Conservation (phyloP, 192 early-diverging fungal genomes). For the Haplosporangium gracile region DNA sequence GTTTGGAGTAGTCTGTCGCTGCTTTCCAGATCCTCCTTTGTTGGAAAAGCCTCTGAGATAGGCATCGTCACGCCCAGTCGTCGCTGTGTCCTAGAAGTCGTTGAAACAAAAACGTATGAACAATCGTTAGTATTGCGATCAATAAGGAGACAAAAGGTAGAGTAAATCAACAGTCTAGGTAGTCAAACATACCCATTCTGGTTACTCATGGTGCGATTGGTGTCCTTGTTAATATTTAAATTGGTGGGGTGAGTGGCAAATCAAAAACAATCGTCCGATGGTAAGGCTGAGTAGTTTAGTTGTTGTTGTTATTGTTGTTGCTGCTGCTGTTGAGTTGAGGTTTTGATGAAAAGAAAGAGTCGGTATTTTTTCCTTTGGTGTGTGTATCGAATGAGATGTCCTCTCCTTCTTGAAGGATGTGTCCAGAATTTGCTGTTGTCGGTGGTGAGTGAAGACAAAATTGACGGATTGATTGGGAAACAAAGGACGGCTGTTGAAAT, state of each 20-base stretch:
- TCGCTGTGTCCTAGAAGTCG: background rate
- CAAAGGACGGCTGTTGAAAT: background rate
- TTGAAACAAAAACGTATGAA: background rate
- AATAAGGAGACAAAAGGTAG: background rate
- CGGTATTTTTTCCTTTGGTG: background rate
- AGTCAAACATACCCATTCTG: background rate
- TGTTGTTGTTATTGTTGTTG: background rate
- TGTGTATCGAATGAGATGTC: background rate
- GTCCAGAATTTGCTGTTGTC: background rate
- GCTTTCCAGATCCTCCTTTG: constrained; percentile 73
- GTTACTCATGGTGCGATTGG: background rate
- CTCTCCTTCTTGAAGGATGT: background rate
- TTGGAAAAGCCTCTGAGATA: constrained; percentile 74
- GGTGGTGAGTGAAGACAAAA: background rate
- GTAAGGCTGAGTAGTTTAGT: background rate
- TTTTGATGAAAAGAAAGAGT: background rate
- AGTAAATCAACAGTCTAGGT: background rate
- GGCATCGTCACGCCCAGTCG: constrained; percentile 87
- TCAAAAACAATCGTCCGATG: background rate
- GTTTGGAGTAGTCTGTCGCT: constrained; percentile 79
- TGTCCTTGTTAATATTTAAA: background rate
- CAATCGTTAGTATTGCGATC: background rate
- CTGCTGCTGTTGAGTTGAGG: background rate
- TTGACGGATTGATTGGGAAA: background rate
- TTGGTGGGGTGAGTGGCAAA: background rate